Evolutionary conservation across 495 filamentous ascomycete genomes (phyloP).

Genomic region (Aspergillus campestris): DNA sequence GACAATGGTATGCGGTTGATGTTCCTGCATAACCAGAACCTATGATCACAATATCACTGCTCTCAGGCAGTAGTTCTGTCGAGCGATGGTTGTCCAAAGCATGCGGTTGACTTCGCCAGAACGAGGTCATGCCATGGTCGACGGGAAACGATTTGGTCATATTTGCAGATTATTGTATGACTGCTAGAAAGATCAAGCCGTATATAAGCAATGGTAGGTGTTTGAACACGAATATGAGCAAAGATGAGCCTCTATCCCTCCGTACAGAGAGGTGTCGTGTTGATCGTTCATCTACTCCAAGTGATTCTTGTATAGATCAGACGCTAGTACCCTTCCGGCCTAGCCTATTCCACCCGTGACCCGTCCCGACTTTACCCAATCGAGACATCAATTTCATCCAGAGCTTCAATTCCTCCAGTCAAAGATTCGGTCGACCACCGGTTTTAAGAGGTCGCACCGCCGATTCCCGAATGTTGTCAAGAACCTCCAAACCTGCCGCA

Average conservation of each 20-base stretch:
- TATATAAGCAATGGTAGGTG: too few species aligned
- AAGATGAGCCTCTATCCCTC: not conserved
- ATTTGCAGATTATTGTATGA: not conserved
- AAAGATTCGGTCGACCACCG: conserved; percentile 13
- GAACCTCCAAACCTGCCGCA: conserved; percentile 9
- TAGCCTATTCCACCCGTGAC: too few species aligned
- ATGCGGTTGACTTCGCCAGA: conserved; percentile 61
- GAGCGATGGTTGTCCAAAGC: conserved; percentile 49
- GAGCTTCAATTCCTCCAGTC: too few species aligned
- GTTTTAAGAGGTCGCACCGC: too few species aligned
- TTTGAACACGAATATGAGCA: not conserved
- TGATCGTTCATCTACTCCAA: too few species aligned
- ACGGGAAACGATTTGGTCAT: conserved; percentile 17
- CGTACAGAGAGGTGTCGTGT: too few species aligned
- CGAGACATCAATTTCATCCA: too few species aligned
- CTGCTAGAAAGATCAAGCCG: too few species aligned
- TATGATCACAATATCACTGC: conserved; percentile 58
- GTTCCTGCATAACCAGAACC: conserved; percentile 67
- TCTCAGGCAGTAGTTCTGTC: conserved; percentile 52
- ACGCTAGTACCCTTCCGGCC: too few species aligned
- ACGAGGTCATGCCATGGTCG: conserved; percentile 54
- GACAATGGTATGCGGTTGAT: conserved; percentile 49
- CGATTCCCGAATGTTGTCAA: conserved; percentile 19
- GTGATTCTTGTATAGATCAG: too few species aligned
- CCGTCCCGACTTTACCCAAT: too few species aligned